Base-by-base conservation (phyloP, 208 protist genomes). In the Acanthamoeba triangularis region DNA sequence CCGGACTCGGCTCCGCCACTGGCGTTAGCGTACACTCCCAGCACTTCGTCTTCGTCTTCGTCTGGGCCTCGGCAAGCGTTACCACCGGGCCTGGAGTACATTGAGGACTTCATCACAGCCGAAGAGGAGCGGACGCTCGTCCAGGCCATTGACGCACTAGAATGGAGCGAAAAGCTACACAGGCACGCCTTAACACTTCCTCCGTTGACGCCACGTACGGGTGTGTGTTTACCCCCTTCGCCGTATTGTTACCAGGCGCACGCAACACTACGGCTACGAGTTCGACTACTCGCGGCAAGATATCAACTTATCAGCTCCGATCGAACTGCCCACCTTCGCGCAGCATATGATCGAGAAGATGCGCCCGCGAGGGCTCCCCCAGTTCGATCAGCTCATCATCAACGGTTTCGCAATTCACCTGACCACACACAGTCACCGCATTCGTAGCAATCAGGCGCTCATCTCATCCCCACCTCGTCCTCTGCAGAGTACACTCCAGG, bases 301-400 rank as follows among this genome's bases (percentile, higher is more conserved):
- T 47, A 25, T 87, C 52, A n/a, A 82, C 25, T 7, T 1, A 4
- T 25, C 78, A 10, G 13, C 0, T 10, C 41, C 13, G 3, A 87
- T 87, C 0, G 49, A 18, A n/a, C 47, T 87, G 78, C 78, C 78
- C 11, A 25, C 0, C 49, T 87, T 87, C 30, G 78, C 78, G 37
- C 78, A 41, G n/a, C 20, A 25, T 0, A 33, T 87, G 0, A 87
- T 87, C 5, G 78, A 87, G n/a, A 87, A 87, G 47, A 30, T 87
- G 78, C 25, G 28, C 10, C 47, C 63, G 52, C 78, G 25, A 4
- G 78, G 78, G 5, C 78, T 87, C 14, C 78, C 78, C 5, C 41
- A 87, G 28, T 87, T 87, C 25, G 78, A 87, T 63, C 78, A 87
- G 47, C 49, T 87, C 18, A 87, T 87, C 78, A 87, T 87, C 78